Base-by-base conservation (phyloP, 176 grass and related monocot genomes). In the Oryza glumipatula region DNA sequence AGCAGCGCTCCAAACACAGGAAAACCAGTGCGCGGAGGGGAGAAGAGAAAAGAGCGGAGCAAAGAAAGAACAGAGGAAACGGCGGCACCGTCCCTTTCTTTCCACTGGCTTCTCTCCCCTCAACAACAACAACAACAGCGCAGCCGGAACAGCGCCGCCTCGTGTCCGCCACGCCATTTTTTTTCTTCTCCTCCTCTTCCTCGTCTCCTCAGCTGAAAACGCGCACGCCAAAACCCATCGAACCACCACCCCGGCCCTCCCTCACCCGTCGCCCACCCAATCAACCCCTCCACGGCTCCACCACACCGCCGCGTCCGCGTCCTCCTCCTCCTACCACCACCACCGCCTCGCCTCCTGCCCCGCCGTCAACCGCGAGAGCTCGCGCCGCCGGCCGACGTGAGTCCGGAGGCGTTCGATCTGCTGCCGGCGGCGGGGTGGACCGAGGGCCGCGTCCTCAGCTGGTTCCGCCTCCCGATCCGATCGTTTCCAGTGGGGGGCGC, bases 151-250 rank as follows among this genome's bases (percentile, higher is more conserved):
- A 46, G 19, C 72, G 83, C 65, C 73, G 83, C 64, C 72, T 68
- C 65, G 83, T 77, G 83, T 77, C 83, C 73, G 83, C 47, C 74
- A 85, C 83, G 74, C 83, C 68, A 70, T 41, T 35, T 36, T 65
- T 52, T 74, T 47, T 14, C 35, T 36, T 38, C 36, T 38, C 22
- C 61, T 56, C 11, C 9, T 7, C 12, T 43, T 26, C 17, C 5
- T 21, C 64, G 7, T 30, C 28, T 43, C 60, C 28, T 76, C 47
- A 41, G 54, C 56, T 61, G 56, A 19, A 17, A 22, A 22, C 56
- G 56, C 22, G 69, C 75, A 52, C 75, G 24, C 74, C 67, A 85
- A 79, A 85, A 48, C 83, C 83, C 83, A 77, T 54, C 83, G 73
- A 85, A 60, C 76, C 65, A 65, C 15, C 72, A 9, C 5, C 7